Base-by-base conservation (phyloP, 768 basidiomycete genomes). In the Obba rivulosa region DNA sequence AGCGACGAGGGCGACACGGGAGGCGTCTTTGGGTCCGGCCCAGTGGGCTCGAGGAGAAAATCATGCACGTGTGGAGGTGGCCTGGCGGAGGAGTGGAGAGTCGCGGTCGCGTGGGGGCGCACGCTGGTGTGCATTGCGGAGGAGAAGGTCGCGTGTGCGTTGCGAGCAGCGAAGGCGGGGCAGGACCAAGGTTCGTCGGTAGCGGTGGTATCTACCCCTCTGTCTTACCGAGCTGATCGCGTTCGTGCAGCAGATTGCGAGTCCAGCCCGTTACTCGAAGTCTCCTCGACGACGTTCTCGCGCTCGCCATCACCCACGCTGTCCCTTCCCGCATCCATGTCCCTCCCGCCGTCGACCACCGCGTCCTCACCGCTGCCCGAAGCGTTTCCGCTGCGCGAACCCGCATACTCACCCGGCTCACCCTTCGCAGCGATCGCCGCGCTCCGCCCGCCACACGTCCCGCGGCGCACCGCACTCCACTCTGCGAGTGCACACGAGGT, bases 71-170 rank as follows among this genome's bases (percentile, higher is more conserved):
- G 28, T 13, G 28, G 28, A 17, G 8, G 31, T 8, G 45, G 41
- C 39, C 42, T 36, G n/a, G 49, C 69, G 7, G 79, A 83, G 56
- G 81, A 85, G 63, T 87, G 83, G 83, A 74, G 78, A 24, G 78
- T 85, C 75, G 77, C 81, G 14, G 69, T 84, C 54, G 69, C 77
- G 43, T 83, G 81, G 81, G 83, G 83, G 1, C 77, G 83, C 54
- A 78, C 80, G 5, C 70, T 85, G 45, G 76, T 85, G 47, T 72
- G 70, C 43, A 66, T 87, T 52, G 77, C 81, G 13, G 78, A 81
- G 49, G 78, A 81, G 20, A 61, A 60, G 53, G 34, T 59, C 23
- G 40, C 54, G 14, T 45, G 20, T 16, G 22, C 42, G 45, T 64
- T 71, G 44, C 56, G 77, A 24, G 57, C 18, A 17, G 21, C 46